Base-by-base conservation (phyloP, 2,329 filamentous ascomycete genomes). In the Dothistroma septosporum region DNA sequence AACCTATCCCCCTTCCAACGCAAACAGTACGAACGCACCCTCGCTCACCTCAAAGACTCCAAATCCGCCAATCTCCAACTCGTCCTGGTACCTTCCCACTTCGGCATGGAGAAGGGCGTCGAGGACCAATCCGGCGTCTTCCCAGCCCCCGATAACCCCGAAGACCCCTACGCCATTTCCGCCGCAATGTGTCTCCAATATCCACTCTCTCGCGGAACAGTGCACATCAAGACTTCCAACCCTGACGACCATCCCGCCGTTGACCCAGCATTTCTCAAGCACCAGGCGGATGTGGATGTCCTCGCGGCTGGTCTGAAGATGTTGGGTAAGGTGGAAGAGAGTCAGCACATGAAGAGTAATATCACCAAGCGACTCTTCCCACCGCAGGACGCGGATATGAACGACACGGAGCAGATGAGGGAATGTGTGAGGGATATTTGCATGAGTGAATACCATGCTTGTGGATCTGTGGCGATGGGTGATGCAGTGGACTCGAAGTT, bases 241-340 rank as follows among this genome's bases (percentile, higher is more conserved):
- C 53, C 69, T 49, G n/a, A 61, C 55, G 60, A 65, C 35, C 65
- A 67, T 46, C 69, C 69, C 7, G 53, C 59, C 22, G 61, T 73
- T 58, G 64, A 72, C 53, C 68, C 68, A 4, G 64, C 64, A 24
- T 72, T 66, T 61, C 59, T 71, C 53, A 75, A 70, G 28, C 77
- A 79, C 32, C 82, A 82, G 12, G 72, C 80, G 2, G 80, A 83
- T 63, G 77, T 87, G 53, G 62, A 64, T 31, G 64, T 70, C 21
- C 65, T 70, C 52, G 70, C 70, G 24, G 69, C 70, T 9, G 69
- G 73, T 10, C 56, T 75, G 16, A 65, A 69, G 28, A 70, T 83
- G 53, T 60, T 78, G 6, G 73, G 79, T 0, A 70, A 75, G 21
- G 78, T 83, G 71, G 74, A 75, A 5, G 68, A 77, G 14, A 76